Base-by-base conservation (phyloP, 148 eudicot genomes). In the Arctostaphylos glauca region DNA sequence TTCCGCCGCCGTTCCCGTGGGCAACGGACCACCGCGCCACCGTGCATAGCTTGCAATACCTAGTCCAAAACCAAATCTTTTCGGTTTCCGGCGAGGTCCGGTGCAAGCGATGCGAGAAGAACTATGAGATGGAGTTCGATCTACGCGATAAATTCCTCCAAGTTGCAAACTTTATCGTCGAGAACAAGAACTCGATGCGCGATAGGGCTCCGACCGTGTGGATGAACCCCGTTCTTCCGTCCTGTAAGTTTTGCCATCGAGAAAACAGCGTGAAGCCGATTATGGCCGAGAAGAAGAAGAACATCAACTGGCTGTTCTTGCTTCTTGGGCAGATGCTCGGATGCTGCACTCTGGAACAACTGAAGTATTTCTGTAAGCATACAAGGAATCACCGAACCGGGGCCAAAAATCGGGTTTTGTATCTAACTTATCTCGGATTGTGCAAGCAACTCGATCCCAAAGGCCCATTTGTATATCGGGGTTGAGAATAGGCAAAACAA, bases 301-400 rank as follows among this genome's bases (percentile, higher is more conserved):
- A 82, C 7, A 90, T 92, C 5, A 91, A 94, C 77, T 94, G 98
- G 95, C 68, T 94, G 88, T 94, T 94, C 60, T 79, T 94, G 88
- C 84, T 92, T 1, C 76, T 94, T 0, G 94, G 95, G 2, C 92
- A 91, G 62, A 64, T 90, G 84, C 76, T 94, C 1, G 95, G 95
- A 0, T 90, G 90, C 82, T 90, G 93, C 64, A 91, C 90, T 0
- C 84, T 91, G 2, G 90, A 83, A 0, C 91, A 94, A 87, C 79
- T 94, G 64, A 94, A 90, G 83, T 94, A 91, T 19, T 94, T 92
- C 41, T 92, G 95, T 54, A 92, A 94, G 83, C 91, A 94, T n/a
- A 87, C 87, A 2, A 81, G 56, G 21, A 86, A 85, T 82, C 96
- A 92, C 76, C 93, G 98, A 0, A 92, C 95, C 5, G 98, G 94